phyloP scores from a whole-genome alignment of 78 protist genomes.

The Cavenderia fasciculata region DNA sequence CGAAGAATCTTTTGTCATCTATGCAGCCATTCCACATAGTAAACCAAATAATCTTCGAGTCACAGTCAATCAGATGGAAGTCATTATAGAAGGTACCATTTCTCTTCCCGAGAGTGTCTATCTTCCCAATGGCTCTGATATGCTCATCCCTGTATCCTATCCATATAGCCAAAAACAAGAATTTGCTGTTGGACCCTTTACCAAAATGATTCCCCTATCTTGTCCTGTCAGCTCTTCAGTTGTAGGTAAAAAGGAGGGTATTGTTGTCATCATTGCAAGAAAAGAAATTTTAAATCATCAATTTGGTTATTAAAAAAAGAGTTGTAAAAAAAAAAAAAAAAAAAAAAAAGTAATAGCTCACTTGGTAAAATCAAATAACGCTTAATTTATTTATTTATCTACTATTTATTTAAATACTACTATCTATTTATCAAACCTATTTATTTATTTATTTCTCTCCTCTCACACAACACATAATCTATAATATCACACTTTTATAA shows the following conservation, averaged over 20 bases:
- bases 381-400: too few species aligned
- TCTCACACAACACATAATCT: too few species aligned
- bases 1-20: slow-evolving; percentile 31
- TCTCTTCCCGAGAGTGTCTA: slow-evolving; percentile 36
- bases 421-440: not conserved
- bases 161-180: slow-evolving; percentile 39
- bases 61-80: slow-evolving; percentile 41
- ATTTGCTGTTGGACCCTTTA: slow-evolving; percentile 34
- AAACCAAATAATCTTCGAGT: slow-evolving; percentile 18
- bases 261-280: slow-evolving; percentile 44
- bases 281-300: slow-evolving; percentile 24
- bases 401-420: too few species aligned
- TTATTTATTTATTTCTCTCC: slow-evolving; percentile 5
- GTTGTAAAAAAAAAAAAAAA: not conserved
- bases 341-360: not conserved
- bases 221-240: slow-evolving; percentile 48
- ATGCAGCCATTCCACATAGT: slow-evolving; percentile 64
- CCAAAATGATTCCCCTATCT: slow-evolving; percentile 15
- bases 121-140: slow-evolving; percentile 41
- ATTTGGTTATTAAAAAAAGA: not conserved
- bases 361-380: not conserved
- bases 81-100: slow-evolving; percentile 38
- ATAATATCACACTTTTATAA: too few species aligned
- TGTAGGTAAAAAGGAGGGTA: slow-evolving; percentile 64
- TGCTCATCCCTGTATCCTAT: not conserved